Evolutionary conservation across 371 early-diverging fungal genomes (phyloP).

Genomic region (Mucor mucedo): DNA sequence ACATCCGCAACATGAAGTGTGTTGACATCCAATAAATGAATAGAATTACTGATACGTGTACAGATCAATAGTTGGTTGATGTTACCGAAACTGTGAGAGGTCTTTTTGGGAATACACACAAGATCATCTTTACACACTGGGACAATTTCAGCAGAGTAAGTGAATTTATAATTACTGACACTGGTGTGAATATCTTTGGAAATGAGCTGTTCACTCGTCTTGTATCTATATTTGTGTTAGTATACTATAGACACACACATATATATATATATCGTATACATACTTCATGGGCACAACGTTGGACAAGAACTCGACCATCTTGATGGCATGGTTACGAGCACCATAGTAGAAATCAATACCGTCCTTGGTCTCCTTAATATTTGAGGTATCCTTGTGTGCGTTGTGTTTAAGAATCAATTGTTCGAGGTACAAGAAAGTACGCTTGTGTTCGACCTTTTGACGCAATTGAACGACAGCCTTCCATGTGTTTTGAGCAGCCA

Average conservation of each 20-base stretch:
- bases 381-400: constrained; percentile 95
- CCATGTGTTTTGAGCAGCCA: constrained; percentile 99
- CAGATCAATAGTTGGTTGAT: constrained; percentile 85
- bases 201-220: constrained; percentile 95
- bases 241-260: too few species aligned
- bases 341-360: constrained; percentile 99
- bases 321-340: constrained; percentile 90
- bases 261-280: too few species aligned
- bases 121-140: constrained; percentile 99
- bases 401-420: constrained; percentile 98
- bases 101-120: constrained; percentile 84
- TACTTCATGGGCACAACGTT: constrained; percentile 85
- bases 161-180: constrained; percentile 96
- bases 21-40: constrained; percentile 87
- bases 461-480: constrained; percentile 98
- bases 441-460: constrained; percentile 97
- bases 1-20: constrained; percentile 81
- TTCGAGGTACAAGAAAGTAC: constrained; percentile 98
- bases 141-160: constrained; percentile 89
- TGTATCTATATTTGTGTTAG: constrained; percentile 51
- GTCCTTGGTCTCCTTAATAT: constrained; percentile 97
- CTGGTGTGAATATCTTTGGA: constrained; percentile 95
- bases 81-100: constrained; percentile 85
- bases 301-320: constrained; percentile 95
- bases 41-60: constrained; percentile 83